These are phyloP conservation scores for Trichomonascaceae sp. DNA, from an alignment of 1,139 yeast genomes.

Conservation along the genomic window DNA sequence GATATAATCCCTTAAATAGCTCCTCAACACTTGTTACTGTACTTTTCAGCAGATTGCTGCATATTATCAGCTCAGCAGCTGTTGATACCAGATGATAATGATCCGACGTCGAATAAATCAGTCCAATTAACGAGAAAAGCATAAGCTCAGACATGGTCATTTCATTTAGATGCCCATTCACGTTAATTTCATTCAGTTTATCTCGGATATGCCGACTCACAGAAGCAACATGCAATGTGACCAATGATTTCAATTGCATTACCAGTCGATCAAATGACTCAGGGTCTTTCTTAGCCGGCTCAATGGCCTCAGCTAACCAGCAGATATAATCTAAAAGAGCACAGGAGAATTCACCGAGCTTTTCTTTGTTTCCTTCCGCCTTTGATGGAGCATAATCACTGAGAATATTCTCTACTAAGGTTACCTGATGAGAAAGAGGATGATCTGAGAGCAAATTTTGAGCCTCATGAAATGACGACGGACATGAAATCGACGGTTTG, in stretches of 20 bases:
- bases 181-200: constrained; percentile 29
- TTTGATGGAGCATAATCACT: constrained; percentile 66
- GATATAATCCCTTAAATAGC: constrained; percentile 47
- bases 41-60: constrained; percentile 54
- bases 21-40: constrained; percentile 37
- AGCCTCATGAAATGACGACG: constrained; percentile 52
- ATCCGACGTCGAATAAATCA: constrained; percentile 87
- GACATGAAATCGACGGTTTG: constrained; percentile 40
- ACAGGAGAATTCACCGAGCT: constrained; percentile 57
- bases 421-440: constrained; percentile 41
- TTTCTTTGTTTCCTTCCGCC: constrained; percentile 76
- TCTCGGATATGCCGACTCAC: constrained; percentile 54
- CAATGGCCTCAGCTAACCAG: constrained; percentile 39
- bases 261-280: constrained; percentile 43
- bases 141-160: constrained; percentile 40
- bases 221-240: constrained; percentile 60
- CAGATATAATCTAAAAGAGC: constrained; percentile 61
- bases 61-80: constrained; percentile 71
- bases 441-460: constrained; percentile 35
- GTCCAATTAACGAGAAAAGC: constrained; percentile 65
- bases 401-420: constrained; percentile 50
- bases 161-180: constrained; percentile 7
- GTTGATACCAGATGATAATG: constrained; percentile 89
- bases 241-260: constrained; percentile 48
- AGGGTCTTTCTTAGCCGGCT: constrained; percentile 24